Base-by-base conservation (phyloP, 2,329 filamentous ascomycete genomes). In the Colletotrichum tropicale region DNA sequence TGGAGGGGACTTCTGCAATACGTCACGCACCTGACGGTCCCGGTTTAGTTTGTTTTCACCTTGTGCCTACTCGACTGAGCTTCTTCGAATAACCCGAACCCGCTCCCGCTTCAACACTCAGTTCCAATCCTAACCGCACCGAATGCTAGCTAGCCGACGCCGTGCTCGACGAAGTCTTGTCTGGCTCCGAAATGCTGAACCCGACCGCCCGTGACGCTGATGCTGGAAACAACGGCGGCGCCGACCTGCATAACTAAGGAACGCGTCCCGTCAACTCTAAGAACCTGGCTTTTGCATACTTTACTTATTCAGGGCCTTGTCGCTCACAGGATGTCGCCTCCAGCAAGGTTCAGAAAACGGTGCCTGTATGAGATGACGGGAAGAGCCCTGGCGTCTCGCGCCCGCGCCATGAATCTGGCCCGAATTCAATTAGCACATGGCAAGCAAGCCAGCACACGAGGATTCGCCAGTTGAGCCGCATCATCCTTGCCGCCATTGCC, bases 281-380 rank as follows among this genome's bases (percentile, higher is more conserved):
- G 38, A 26, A 18, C 48, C 56, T 30, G 34, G 28, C 48, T 38
- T 10, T n/a, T 34, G 28, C 18, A 38, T 21, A 9, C 32, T 21
- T 66, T 68, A 28, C 70, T 55, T 62, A 32, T 65, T 64, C 34
- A 21, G 58, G 61, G 60, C 58, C 67, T 52, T 26, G 16, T 28
- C n/a, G 12, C 67, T 32, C 24, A 36, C 26, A 55, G 28, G 55
- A 61, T 70, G 24, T 24, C 55, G 56, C 38, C 68, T 65, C 60
- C 28, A 30, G 21, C 64, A 74, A 74, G 65, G 70, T 76, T 74
- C 65, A 52, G 34, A 73, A 36, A 74, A 56, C 64, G 34, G 70
- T 75, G 48, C 65, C 56, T 74, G 74, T 73, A 69, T 76, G 70
- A 69, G 74, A 76, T 65, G 74, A 74, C 74, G 65, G 64, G 74